A percentile compares a stretch with the other conserved stretches of the same genome.
Evolutionary conservation across 2,329 filamentous ascomycete species (phyloP).

Genomic region (Amphichorda felina): DNA sequence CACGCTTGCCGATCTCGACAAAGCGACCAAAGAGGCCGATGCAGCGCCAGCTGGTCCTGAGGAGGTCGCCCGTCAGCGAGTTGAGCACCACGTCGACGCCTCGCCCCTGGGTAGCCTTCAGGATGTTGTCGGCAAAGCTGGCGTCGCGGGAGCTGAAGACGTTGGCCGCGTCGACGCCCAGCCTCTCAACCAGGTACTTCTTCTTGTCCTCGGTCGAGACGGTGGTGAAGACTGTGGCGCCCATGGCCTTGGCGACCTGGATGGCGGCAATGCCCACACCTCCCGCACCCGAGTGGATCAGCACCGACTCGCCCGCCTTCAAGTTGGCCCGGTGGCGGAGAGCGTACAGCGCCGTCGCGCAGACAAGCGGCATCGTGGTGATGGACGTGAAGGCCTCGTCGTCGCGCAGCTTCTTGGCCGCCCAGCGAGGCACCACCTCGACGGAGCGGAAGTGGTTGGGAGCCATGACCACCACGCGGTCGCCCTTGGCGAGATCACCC

Average conservation of each 20-base stretch:
- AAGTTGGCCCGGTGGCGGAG: conserved; percentile 15
- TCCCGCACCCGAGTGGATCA: conserved; percentile 17
- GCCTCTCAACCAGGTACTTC: conserved; percentile 12
- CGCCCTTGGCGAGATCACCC: conserved; percentile 5
- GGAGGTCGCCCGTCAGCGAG: conserved; percentile 13
- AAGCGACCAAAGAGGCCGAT: conserved; percentile 19
- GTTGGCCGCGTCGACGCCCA: conserved; percentile 6
- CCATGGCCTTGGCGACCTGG: conserved; percentile 11
- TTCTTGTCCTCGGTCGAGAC: conserved; percentile 18
- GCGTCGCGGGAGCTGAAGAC: conserved; percentile 15
- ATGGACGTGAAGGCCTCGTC: conserved; percentile 9
- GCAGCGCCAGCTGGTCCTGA: no score
- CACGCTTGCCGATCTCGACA: conserved; percentile 11
- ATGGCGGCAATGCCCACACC: conserved; percentile 19
- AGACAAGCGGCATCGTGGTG: conserved; percentile 12
- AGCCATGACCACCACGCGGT: conserved; percentile 13
- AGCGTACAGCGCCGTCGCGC: conserved; percentile 17
- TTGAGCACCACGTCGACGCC: conserved; percentile 22
- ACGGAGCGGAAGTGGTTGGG: conserved; percentile 12
- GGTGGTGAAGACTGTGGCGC: conserved; percentile 18
- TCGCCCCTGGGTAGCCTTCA: conserved; percentile 10
- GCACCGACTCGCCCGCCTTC: conserved; percentile 12
- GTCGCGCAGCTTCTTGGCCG: neutral
- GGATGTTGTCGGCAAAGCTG: conserved; percentile 10
- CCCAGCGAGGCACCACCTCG: neutral